phyloP scores from a whole-genome alignment of 2,329 filamentous ascomycete genomes.

The Pseudogymnoascus sp. region DNA sequence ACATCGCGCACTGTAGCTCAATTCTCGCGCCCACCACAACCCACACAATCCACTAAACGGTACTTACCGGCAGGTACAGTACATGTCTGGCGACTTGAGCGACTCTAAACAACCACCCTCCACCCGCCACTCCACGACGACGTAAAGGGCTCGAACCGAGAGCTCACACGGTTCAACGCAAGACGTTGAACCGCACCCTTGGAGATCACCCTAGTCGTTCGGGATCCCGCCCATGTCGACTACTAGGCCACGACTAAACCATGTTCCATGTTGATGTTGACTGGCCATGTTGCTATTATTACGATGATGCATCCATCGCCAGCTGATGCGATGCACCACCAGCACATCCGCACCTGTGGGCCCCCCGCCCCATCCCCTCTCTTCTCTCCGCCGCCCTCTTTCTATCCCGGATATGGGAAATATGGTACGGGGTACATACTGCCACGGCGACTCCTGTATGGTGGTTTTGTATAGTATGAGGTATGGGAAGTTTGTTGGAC shows the following conservation, averaged over 20 bases:
- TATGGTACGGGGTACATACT: neutral
- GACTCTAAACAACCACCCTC: neutral
- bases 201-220: conserved; percentile 1
- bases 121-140: neutral
- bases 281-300: neutral
- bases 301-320: conserved; percentile 1
- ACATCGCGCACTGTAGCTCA: neutral
- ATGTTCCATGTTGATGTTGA: too few relatives aligned
- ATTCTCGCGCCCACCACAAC: neutral
- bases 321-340: conserved; percentile 6
- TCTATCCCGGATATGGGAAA: conserved; percentile 4
- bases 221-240: neutral
- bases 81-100: neutral
- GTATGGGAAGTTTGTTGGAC: neutral
- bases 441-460: neutral
- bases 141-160: neutral
- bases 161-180: neutral
- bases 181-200: conserved; percentile 5
- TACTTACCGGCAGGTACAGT: neutral
- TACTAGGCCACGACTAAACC: too few relatives aligned
- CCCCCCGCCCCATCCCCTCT: neutral
- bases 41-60: neutral
- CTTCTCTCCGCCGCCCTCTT: neutral
- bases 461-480: too few relatives aligned
- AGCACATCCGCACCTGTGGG: neutral